Conservation (phyloP, 2,329 filamentous ascomycete species). For the Calonectria leucothoes region DNA sequence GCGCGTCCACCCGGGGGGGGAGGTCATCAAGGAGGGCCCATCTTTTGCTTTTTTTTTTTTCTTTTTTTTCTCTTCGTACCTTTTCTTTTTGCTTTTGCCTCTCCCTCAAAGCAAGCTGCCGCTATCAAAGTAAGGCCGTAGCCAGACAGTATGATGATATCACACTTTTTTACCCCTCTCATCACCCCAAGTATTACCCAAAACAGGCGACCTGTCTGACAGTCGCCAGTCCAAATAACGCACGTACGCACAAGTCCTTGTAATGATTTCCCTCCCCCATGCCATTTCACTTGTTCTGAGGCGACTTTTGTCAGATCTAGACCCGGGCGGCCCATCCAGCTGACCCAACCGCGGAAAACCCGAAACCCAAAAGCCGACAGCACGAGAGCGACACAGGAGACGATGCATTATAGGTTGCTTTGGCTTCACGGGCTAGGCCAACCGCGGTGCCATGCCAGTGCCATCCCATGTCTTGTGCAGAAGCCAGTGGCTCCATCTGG, state of each 20-base stretch:
- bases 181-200: not conserved
- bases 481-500: not conserved
- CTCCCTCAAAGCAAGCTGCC: not conserved
- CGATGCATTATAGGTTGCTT: not conserved
- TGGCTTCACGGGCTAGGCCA: not conserved
- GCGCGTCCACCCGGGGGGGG: not conserved
- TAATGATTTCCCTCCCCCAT: conserved; percentile 2
- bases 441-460: not conserved
- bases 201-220: not conserved
- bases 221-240: not conserved
- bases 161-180: not conserved
- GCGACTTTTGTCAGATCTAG: conserved; percentile 3
- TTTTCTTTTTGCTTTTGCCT: not conserved
- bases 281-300: not conserved
- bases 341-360: not conserved
- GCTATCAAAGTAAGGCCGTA: not conserved
- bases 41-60: not conserved
- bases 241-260: not conserved
- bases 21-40: not conserved
- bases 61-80: no score
- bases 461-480: conserved; percentile 3
- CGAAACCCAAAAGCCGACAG: conserved; percentile 4
- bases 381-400: not conserved
- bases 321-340: conserved; percentile 4
- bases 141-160: not conserved